These are phyloP conservation scores for Crithidia sp. DNA, from an alignment of 208 protist species.

Conservation along the genomic window DNA sequence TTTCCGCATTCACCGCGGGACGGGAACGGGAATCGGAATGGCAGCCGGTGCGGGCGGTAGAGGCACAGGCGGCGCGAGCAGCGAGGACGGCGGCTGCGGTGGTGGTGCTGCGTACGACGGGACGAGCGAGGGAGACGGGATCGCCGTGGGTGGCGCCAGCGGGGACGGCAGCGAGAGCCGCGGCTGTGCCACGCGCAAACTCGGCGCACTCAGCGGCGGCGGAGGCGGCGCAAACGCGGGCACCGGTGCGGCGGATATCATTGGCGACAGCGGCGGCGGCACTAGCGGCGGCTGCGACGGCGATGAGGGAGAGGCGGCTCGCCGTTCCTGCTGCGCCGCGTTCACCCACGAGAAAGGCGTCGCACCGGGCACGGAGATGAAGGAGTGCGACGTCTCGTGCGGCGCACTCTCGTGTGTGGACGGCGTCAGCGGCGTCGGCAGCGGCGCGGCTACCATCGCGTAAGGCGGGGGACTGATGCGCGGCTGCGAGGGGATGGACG, in stretches of 20 bases:
- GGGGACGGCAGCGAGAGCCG: conserved; percentile 12
- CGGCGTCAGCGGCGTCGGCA: background rate
- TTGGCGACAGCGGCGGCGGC: background rate
- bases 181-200: conserved; percentile 5
- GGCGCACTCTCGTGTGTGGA: background rate
- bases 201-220: conserved; percentile 5
- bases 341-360: conserved; percentile 22
- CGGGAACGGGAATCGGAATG: conserved; percentile 28
- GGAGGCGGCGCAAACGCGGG: background rate
- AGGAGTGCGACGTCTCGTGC: conserved; percentile 3
- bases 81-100: background rate
- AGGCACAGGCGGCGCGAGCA: background rate
- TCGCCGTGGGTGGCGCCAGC: conserved; percentile 12
- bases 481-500: background rate
- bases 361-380: conserved; percentile 6
- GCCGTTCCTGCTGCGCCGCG: conserved; percentile 10
- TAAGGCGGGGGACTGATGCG: conserved; percentile 7
- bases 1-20: conserved; percentile 12
- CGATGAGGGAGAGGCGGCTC: background rate
- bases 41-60: conserved; percentile 6
- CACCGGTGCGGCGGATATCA: background rate
- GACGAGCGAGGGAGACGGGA: conserved; percentile 9
- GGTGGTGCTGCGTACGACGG: background rate
- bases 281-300: background rate
- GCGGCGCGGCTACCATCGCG: background rate